phyloP scores from a whole-genome alignment of 805 yeast genomes.

The Candida chilensis region DNA sequence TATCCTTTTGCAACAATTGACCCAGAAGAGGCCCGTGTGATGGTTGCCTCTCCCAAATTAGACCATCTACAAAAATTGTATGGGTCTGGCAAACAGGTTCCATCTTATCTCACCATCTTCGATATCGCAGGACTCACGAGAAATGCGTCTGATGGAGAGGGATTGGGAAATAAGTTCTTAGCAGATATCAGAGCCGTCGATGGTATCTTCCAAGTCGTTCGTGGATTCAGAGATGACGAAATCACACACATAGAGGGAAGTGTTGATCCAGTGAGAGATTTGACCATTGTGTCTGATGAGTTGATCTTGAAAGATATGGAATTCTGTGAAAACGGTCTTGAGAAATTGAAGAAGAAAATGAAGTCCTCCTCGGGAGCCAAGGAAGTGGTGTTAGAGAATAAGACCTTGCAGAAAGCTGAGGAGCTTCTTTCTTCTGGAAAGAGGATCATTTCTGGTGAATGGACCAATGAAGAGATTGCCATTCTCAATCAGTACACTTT shows the following conservation, averaged over 20 bases:
- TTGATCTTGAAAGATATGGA: slow-evolving; percentile 54
- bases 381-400: slow-evolving; percentile 15
- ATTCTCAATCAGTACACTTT: slow-evolving; percentile 64
- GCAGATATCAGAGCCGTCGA: slow-evolving; percentile 64
- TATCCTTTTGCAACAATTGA: slow-evolving; percentile 74
- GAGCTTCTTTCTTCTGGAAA: slow-evolving; percentile 36
- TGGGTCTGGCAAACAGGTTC: slow-evolving; percentile 39
- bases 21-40: slow-evolving; percentile 55
- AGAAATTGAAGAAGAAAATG: slow-evolving; percentile 12
- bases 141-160: slow-evolving; percentile 57
- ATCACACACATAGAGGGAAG: slow-evolving; percentile 58
- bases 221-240: slow-evolving; percentile 56
- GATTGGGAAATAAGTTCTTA: slow-evolving; percentile 66
- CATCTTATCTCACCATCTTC: slow-evolving; percentile 47
- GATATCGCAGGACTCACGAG: slow-evolving; percentile 68
- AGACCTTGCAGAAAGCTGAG: slow-evolving; percentile 18
- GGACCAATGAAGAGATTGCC: slow-evolving; percentile 59
- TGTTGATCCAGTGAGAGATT: slow-evolving; percentile 57
- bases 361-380: slow-evolving; percentile 19
- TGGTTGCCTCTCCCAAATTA: slow-evolving; percentile 42
- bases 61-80: slow-evolving; percentile 38
- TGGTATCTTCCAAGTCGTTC: slow-evolving; percentile 60
- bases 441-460: slow-evolving; percentile 48
- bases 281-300: slow-evolving; percentile 57
- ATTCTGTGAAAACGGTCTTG: slow-evolving; percentile 43